Conservation (phyloP, 1,139 yeast genomes). For the Blastobotrys malaysiensis region DNA sequence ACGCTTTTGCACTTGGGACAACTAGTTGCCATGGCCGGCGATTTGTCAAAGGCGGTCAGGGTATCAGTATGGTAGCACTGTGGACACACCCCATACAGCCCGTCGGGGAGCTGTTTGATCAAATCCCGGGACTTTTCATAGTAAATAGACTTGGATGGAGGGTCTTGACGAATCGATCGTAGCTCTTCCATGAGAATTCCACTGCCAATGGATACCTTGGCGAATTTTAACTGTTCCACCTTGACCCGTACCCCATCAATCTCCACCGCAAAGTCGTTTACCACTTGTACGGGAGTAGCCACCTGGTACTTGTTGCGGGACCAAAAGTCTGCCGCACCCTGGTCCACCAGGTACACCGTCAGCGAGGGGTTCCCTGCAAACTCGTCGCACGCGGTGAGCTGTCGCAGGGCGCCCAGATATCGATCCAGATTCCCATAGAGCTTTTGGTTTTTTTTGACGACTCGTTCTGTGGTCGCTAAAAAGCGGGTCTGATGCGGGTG, state of each 20-base stretch:
- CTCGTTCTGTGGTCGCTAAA: constrained; percentile 35
- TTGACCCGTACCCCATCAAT: neutral
- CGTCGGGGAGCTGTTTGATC: neutral
- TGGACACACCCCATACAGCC: constrained; percentile 10
- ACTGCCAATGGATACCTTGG: neutral
- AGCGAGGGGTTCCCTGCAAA: constrained; percentile 6
- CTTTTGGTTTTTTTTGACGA: constrained; percentile 18
- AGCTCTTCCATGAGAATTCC: neutral
- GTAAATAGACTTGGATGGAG: neutral
- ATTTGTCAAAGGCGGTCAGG: neutral
- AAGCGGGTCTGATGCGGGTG: constrained; percentile 64
- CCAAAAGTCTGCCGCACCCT: constrained; percentile 23
- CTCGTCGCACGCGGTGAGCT: neutral
- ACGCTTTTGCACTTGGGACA: neutral
- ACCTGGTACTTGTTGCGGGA: constrained; percentile 21
- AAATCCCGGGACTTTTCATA: constrained; percentile 3
- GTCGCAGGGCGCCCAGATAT: constrained; percentile 47
- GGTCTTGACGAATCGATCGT: neutral
- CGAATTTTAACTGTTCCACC: neutral
- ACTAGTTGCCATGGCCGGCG: neutral
- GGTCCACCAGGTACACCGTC: constrained; percentile 25
- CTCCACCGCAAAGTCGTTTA: constrained; percentile 13
- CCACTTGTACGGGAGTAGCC: constrained; percentile 11
- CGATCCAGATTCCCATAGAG: constrained; percentile 41
- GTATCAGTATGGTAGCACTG: neutral